phyloP scores from a whole-genome alignment of 306 rosid genomes.

The Crotalaria pallida region DNA sequence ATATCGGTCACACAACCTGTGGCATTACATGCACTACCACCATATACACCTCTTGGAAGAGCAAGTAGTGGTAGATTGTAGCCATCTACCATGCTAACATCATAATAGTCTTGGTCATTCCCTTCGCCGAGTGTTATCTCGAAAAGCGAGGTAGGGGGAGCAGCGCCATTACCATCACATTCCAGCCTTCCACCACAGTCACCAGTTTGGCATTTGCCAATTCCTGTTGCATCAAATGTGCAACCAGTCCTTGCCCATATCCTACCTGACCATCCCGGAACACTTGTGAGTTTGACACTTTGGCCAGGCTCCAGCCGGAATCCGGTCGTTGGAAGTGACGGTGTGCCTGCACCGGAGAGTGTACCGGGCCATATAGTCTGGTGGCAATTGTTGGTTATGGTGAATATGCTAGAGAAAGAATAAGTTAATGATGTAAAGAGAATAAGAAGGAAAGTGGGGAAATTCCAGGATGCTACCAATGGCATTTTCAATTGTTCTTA shows the following conservation, averaged over 20 bases:
- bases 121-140: constrained; percentile 84
- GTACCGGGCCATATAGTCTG: constrained; percentile 88
- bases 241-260: constrained; percentile 97
- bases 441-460: constrained; percentile 10
- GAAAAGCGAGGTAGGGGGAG: constrained; percentile 77
- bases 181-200: constrained; percentile 86
- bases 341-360: constrained; percentile 57
- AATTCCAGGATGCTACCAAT: constrained; percentile 14
- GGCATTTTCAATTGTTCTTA: constrained; percentile 28
- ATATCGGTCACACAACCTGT: constrained; percentile 75
- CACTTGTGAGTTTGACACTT: constrained; percentile 38
- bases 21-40: constrained; percentile 51
- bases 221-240: constrained; percentile 62
- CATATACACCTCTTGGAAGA: constrained; percentile 49
- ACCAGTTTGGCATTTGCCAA: constrained; percentile 70
- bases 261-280: constrained; percentile 84
- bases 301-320: constrained; percentile 52
- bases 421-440: constrained; percentile 16
- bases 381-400: constrained; percentile 67
- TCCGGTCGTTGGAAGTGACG: constrained; percentile 53
- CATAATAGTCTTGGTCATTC: constrained; percentile 57
- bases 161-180: constrained; percentile 79
- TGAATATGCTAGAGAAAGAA: constrained; percentile 44
- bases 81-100: constrained; percentile 84
- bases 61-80: constrained; percentile 78